These are phyloP conservation scores for Aspergillus cejpii DNA, from an alignment of 2,329 filamentous ascomycete species.

Conservation along the genomic window DNA sequence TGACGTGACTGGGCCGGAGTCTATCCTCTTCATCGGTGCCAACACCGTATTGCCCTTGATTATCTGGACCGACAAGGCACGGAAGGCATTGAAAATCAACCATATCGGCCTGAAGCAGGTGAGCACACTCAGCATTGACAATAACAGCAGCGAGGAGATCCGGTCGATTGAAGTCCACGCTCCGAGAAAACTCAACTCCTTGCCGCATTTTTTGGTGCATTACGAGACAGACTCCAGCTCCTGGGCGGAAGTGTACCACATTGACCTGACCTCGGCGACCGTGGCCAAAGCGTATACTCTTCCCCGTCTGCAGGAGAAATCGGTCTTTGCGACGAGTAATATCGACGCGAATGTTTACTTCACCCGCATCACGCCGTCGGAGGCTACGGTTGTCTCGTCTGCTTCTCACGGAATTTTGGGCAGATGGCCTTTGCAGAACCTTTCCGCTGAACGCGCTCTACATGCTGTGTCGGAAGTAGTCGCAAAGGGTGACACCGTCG, in stretches of 20 bases:
- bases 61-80: slow-evolving; percentile 41
- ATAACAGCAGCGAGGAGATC: slow-evolving; percentile 41
- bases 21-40: slow-evolving; percentile 37
- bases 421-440: slow-evolving; percentile 59
- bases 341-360: slow-evolving; percentile 81
- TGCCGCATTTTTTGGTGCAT: slow-evolving; percentile 79
- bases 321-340: slow-evolving; percentile 72
- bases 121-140: slow-evolving; percentile 35
- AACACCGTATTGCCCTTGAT: slow-evolving; percentile 40
- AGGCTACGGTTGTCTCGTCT: slow-evolving; percentile 68
- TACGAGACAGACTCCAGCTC: slow-evolving; percentile 63
- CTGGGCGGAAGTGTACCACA: slow-evolving; percentile 79
- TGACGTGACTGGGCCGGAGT: slow-evolving; percentile 51
- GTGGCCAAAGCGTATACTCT: slow-evolving; percentile 75
- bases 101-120: slow-evolving; percentile 40
- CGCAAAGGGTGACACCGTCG: slow-evolving; percentile 63
- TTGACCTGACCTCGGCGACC: slow-evolving; percentile 62
- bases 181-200: slow-evolving; percentile 62
- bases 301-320: slow-evolving; percentile 61
- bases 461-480: slow-evolving; percentile 78
- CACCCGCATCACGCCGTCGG: slow-evolving; percentile 68
- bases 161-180: slow-evolving; percentile 62
- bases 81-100: slow-evolving; percentile 42
- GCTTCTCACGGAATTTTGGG: slow-evolving; percentile 68
- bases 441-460: slow-evolving; percentile 45